Percentiles rank a stretch among this genome's conserved stretches.
Conservation (phyloP, 306 rosid genomes). For the Cicer judaicum region DNA sequence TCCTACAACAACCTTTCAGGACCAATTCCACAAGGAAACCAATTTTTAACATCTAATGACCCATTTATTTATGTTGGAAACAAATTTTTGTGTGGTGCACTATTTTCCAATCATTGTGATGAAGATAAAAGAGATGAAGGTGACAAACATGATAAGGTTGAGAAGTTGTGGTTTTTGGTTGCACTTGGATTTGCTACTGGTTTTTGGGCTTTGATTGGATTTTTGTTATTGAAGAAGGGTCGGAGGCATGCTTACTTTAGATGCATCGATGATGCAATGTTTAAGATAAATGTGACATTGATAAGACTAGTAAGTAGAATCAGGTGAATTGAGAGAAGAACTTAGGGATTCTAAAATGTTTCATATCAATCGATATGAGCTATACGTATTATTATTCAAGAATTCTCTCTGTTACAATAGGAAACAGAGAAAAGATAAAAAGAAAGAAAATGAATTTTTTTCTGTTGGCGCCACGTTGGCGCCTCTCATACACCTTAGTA, state of each 20-base stretch:
- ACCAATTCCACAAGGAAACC: slow-evolving; percentile 18
- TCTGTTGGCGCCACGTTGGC: too few relatives aligned
- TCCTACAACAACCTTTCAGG: slow-evolving; percentile 42
- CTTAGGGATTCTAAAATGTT: too few relatives aligned
- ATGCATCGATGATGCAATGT: background rate
- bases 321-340: too few relatives aligned
- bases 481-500: too few relatives aligned
- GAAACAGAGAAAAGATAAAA: too few relatives aligned
- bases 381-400: too few relatives aligned
- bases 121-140: slow-evolving; percentile 5
- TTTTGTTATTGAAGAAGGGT: slow-evolving; percentile 12
- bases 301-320: too few relatives aligned
- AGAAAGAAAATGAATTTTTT: too few relatives aligned
- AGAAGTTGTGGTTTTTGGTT: slow-evolving; percentile 35
- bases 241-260: slow-evolving; percentile 33
- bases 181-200: slow-evolving; percentile 32
- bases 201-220: slow-evolving; percentile 30
- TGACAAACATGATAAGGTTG: background rate
- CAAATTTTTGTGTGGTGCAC: slow-evolving; percentile 40
- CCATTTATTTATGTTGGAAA: slow-evolving; percentile 32
- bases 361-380: too few relatives aligned
- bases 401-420: too few relatives aligned
- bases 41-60: background rate
- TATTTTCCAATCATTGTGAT: background rate
- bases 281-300: background rate